These are phyloP conservation scores for Arachnomyces sp. DNA, from an alignment of 2,329 filamentous ascomycete species.

Conservation along the genomic window DNA sequence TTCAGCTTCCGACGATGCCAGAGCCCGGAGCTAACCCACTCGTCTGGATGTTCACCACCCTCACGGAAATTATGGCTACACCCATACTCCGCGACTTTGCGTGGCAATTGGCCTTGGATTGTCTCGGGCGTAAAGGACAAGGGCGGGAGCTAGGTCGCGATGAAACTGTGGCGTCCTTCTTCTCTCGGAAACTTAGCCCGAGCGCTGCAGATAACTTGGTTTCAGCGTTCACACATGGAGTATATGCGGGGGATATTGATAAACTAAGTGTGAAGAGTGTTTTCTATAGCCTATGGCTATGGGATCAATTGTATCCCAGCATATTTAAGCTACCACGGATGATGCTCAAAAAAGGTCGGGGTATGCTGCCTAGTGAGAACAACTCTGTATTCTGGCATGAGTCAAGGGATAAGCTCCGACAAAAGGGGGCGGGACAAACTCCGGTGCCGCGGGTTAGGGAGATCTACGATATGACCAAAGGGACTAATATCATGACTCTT, in stretches of 20 bases:
- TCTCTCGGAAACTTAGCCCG: constrained; percentile 47
- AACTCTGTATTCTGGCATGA: too few species aligned
- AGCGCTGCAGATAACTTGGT: constrained; percentile 60
- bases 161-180: constrained; percentile 63
- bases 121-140: constrained; percentile 22
- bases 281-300: constrained; percentile 42
- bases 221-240: constrained; percentile 73
- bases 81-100: constrained; percentile 47
- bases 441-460: constrained; percentile 9
- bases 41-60: constrained; percentile 22
- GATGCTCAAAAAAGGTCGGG: too few species aligned
- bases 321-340: constrained; percentile 7
- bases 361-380: too few species aligned
- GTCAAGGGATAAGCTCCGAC: too few species aligned
- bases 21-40: constrained; percentile 18
- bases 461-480: constrained; percentile 8
- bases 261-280: constrained; percentile 65
- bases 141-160: constrained; percentile 39
- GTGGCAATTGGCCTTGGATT: constrained; percentile 28
- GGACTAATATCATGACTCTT: constrained; percentile 35
- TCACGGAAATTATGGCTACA: constrained; percentile 39
- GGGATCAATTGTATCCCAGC: constrained; percentile 31
- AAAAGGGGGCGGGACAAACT: constrained; percentile 13
- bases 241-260: constrained; percentile 84
- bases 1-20: constrained; percentile 47